Conservation (phyloP, 1,284 basidiomycete genomes). For the Moniliella sp. region DNA sequence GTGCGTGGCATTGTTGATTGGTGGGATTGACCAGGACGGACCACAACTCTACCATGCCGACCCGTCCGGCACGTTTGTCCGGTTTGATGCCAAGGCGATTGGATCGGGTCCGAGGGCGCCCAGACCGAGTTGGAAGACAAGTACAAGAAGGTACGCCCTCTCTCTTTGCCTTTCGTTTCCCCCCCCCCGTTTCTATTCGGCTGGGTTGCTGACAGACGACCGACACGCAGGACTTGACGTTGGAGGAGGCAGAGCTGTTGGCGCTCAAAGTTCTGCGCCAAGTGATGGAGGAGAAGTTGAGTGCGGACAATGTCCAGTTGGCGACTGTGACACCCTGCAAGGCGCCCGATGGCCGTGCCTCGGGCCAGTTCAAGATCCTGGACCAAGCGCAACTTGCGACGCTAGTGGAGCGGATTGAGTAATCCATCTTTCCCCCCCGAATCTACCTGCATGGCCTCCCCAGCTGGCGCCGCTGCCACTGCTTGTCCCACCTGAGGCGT, state of each 20-base stretch:
- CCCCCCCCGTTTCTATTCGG: neutral
- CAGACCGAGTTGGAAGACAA: constrained; percentile 91
- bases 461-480: too few relatives aligned
- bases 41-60: constrained; percentile 85
- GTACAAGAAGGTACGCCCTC: constrained; percentile 73
- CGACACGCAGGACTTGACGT: constrained; percentile 58
- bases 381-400: constrained; percentile 20
- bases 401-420: constrained; percentile 27
- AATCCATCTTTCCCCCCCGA: too few relatives aligned
- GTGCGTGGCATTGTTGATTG: constrained; percentile 91
- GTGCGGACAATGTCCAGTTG: constrained; percentile 91
- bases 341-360: constrained; percentile 19
- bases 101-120: constrained; percentile 88
- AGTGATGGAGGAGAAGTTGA: constrained; percentile 98
- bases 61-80: constrained; percentile 91
- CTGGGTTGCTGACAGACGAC: neutral
- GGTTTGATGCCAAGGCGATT: constrained; percentile 94
- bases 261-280: constrained; percentile 81
- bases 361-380: constrained; percentile 27
- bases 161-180: neutral
- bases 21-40: constrained; percentile 81
- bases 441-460: too few relatives aligned
- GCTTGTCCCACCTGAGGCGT: too few relatives aligned
- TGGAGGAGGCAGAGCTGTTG: constrained; percentile 66
- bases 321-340: constrained; percentile 40